Evolutionary conservation across 352 stramenopile genomes (phyloP).

Genomic region (Phytopythium vexans): DNA sequence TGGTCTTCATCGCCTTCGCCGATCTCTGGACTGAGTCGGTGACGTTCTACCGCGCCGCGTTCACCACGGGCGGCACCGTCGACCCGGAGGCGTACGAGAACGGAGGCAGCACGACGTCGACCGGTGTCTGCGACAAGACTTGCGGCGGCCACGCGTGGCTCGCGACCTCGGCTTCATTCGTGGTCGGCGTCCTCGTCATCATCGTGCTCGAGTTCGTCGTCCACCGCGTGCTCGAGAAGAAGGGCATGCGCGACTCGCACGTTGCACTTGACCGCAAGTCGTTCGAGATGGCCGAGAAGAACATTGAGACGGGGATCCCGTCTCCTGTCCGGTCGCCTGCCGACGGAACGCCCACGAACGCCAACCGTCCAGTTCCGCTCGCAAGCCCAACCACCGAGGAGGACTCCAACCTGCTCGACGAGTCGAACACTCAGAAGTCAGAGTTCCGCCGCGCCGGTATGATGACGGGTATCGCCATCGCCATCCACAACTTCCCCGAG

Average conservation of each 20-base stretch:
- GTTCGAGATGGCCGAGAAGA: not conserved
- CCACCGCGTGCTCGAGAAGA: slow-evolving; percentile 34
- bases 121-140: slow-evolving; percentile 53
- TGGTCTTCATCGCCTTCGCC: slow-evolving; percentile 75
- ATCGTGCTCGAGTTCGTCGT: slow-evolving; percentile 63
- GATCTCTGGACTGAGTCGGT: slow-evolving; percentile 61
- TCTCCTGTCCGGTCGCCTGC: not conserved
- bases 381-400: slow-evolving; percentile 14
- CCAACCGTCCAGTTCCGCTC: slow-evolving; percentile 4
- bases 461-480: slow-evolving; percentile 88
- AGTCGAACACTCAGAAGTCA: slow-evolving; percentile 18
- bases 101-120: slow-evolving; percentile 23
- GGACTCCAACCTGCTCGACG: slow-evolving; percentile 11
- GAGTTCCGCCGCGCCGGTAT: slow-evolving; percentile 84
- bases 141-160: slow-evolving; percentile 62
- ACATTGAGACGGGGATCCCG: not conserved
- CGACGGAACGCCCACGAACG: not conserved
- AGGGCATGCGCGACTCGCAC: slow-evolving; percentile 26
- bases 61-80: slow-evolving; percentile 42
- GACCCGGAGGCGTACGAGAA: slow-evolving; percentile 71
- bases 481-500: slow-evolving; percentile 91
- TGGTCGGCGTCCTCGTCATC: slow-evolving; percentile 60
- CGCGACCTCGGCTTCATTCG: slow-evolving; percentile 50
- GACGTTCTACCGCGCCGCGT: slow-evolving; percentile 50
- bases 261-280: slow-evolving; percentile 17